Evolutionary conservation across 352 stramenopile species (phyloP), one percentile per base, ranked within the genome.

Genomic region (Phytophthora pinifolia): DNA sequence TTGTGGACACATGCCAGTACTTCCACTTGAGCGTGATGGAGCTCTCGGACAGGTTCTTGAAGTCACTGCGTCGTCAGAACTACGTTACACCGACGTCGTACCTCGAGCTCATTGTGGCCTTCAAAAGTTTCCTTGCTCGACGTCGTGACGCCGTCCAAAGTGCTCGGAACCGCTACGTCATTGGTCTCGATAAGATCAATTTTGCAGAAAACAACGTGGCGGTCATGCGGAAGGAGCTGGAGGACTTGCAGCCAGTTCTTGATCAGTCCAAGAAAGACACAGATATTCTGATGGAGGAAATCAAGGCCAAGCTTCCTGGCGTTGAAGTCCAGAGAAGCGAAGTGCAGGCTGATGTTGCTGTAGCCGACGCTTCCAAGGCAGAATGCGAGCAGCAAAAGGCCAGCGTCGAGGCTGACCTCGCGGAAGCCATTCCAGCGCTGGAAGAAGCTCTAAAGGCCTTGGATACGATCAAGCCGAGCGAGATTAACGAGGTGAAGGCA

Each of bases 51-150:
- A 72, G 79, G 13, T 98, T 98, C 41, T 56, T 94, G 1, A 74
- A 87, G 45, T 72, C 80, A 33, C 58, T 97, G 31, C 74, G 89
- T 17, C 83, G 94, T 0, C 84, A 96, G 46, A 98, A 98, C 55
- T 98, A 98, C 53, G 93, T 98, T 18, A 98, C 95, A 5, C 94
- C 95, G 9, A 98, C 95, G 8, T 97, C 80, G 30, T 98, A 98
- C 59, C 57, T 98, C 7, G 94, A 98, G 63, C 76, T 98, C 13
- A 98, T 98, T 33, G 67, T 96, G 12, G 89, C 92, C 0, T 98
- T 98, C 68, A 98, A 98, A 67, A 86, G 74, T 12, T 92, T 93
- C 32, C 76, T 98, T 0, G 74, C 76, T 1, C 55, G 85, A 5
- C 89, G 91, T 18, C 81, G 94, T 13, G 80, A 92, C 10, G 78